A percentile compares a stretch with the other conserved stretches of the same genome.
Evolutionary conservation across 2,329 filamentous ascomycete genomes (phyloP).

Genomic region (Trichoderma sp.): DNA sequence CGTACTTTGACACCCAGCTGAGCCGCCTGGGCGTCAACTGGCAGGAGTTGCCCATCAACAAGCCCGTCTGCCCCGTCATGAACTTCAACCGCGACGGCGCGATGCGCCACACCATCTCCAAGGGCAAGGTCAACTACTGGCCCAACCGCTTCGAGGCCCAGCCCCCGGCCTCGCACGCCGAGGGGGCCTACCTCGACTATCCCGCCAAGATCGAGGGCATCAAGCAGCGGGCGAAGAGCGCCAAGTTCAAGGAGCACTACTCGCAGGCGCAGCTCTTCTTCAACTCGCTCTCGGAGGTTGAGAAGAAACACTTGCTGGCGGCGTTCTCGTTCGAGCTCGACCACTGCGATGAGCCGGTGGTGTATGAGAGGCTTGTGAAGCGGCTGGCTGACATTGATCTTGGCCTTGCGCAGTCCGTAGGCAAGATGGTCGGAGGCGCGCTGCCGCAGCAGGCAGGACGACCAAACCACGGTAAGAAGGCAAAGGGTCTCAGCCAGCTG

Average conservation of each 20-base stretch:
- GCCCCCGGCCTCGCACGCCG: conserved; percentile 62
- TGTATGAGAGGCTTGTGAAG: conserved; percentile 70
- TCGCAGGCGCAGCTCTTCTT: conserved; percentile 81
- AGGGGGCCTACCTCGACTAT: conserved; percentile 71
- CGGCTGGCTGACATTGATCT: conserved; percentile 74
- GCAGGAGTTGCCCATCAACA: conserved; percentile 77
- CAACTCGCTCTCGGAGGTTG: conserved; percentile 70
- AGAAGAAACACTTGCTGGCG: conserved; percentile 72
- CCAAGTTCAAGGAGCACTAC: conserved; percentile 77
- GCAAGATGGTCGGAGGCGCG: conserved; percentile 68
- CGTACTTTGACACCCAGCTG: conserved; percentile 73
- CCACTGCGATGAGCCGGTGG: conserved; percentile 77
- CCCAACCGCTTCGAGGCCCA: conserved; percentile 64
- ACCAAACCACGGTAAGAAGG: conserved; percentile 66
- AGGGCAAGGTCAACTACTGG: conserved; percentile 66
- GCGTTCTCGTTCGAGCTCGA: conserved; percentile 76
- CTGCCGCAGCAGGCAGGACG: conserved; percentile 55
- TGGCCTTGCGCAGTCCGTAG: conserved; percentile 67
- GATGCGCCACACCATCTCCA: conserved; percentile 71
- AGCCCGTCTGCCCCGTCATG: conserved; percentile 72
- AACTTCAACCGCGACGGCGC: conserved; percentile 76
- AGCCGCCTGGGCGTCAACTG: conserved; percentile 73
- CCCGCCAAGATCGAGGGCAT: conserved; percentile 65
- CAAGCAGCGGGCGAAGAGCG: conserved; percentile 68
- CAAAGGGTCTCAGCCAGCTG: conserved; percentile 68